These are phyloP conservation scores for Paramecium sonneborni DNA, from an alignment of 73 alveolate species.

Conservation along the genomic window DNA sequence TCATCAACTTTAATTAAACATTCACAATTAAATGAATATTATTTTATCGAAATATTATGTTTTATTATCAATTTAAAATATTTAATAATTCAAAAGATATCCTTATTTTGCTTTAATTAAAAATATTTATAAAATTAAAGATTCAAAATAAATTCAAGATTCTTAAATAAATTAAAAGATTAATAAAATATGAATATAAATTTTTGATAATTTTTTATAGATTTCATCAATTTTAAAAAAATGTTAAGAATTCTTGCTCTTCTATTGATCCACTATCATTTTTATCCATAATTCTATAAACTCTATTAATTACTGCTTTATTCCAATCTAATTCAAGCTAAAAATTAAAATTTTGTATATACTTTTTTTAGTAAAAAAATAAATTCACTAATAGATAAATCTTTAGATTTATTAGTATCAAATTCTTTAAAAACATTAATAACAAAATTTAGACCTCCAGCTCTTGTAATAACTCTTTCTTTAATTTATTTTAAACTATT, in stretches of 20 bases:
- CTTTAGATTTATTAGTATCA: conserved; percentile 28
- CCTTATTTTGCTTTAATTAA: no score
- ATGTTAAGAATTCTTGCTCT: background rate
- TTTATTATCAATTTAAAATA: no score
- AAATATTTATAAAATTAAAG: no score
- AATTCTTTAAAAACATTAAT: background rate
- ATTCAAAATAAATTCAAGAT: no score
- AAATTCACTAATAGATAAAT: conserved; percentile 15
- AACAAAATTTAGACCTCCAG: background rate
- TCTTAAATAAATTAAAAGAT: no score
- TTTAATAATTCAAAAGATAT: no score
- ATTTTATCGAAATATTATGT: no score
- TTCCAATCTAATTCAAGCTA: conserved; percentile 9
- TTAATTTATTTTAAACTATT: background rate
- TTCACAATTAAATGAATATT: no score
- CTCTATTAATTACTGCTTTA: background rate
- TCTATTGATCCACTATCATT: conserved; percentile 24
- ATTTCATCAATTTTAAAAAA: background rate
- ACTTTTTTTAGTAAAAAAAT: background rate
- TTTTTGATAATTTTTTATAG: background rate
- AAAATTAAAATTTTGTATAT: background rate
- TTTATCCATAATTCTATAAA: conserved; percentile 17
- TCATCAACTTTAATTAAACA: no score
- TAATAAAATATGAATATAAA: background rate
- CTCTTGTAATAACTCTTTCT: background rate